phyloP scores from a whole-genome alignment of 805 yeast genomes.

The Pichia ethanolica region DNA sequence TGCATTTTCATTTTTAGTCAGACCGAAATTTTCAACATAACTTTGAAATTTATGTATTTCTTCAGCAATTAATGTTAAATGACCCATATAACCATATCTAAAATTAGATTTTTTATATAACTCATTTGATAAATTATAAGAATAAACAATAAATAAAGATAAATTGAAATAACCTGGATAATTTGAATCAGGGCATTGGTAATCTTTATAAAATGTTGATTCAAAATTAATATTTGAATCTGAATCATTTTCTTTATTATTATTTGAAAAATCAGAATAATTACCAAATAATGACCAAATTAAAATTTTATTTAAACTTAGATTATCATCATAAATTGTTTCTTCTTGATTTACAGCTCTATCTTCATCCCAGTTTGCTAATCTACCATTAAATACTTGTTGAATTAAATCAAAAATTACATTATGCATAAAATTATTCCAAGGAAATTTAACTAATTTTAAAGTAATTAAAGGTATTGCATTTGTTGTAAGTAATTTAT shows the following conservation, averaged over 20 bases:
- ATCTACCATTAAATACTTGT: slow-evolving; percentile 76
- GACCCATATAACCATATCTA: slow-evolving; percentile 55
- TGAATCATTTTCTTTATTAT: background rate
- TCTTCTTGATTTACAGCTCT: slow-evolving; percentile 29
- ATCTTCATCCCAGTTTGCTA: slow-evolving; percentile 32
- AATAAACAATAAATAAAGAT: slow-evolving; percentile 24
- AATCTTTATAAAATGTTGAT: slow-evolving; percentile 5
- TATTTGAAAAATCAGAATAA: slow-evolving; percentile 18
- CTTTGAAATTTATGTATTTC: slow-evolving; percentile 48
- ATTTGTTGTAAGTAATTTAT: slow-evolving; percentile 62
- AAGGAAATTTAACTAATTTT: slow-evolving; percentile 75
- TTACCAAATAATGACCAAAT: slow-evolving; percentile 31
- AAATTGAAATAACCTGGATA: slow-evolving; percentile 28
- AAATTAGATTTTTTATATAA: slow-evolving; percentile 32
- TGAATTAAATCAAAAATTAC: slow-evolving; percentile 94
- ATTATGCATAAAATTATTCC: slow-evolving; percentile 96
- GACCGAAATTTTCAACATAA: slow-evolving; percentile 29
- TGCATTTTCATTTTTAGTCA: slow-evolving; percentile 28
- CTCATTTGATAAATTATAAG: slow-evolving; percentile 23
- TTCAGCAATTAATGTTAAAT: slow-evolving; percentile 48
- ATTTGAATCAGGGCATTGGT: slow-evolving; percentile 12
- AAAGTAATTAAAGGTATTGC: slow-evolving; percentile 56
- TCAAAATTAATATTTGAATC: background rate
- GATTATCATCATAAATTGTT: slow-evolving; percentile 26
- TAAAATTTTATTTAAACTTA: slow-evolving; percentile 27